These are phyloP conservation scores for Polygonum aviculare DNA, from an alignment of 148 eudicot genomes.

Conservation along the genomic window DNA sequence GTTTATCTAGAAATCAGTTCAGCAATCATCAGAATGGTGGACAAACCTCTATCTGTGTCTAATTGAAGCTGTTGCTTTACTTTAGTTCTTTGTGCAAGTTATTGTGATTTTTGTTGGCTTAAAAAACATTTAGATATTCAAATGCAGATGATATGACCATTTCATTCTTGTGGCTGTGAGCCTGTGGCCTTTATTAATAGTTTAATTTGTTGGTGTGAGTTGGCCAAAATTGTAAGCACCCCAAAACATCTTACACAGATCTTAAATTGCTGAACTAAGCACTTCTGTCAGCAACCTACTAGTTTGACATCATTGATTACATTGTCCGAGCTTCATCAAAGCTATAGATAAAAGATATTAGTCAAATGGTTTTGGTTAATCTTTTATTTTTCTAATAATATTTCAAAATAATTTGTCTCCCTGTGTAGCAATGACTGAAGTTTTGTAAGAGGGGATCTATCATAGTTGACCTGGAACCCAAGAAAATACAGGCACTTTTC, in stretches of 20 bases:
- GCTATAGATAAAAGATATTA: background rate
- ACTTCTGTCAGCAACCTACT: background rate
- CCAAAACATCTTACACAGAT: background rate
- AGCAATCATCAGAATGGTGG: too few relatives aligned
- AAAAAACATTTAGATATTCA: background rate
- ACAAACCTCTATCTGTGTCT: too few relatives aligned
- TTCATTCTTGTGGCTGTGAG: background rate
- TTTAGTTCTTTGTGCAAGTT: background rate
- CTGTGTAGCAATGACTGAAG: background rate
- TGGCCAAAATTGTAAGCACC: background rate
- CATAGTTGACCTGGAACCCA: background rate
- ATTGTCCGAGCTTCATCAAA: background rate
- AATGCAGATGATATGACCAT: background rate
- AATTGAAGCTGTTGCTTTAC: too few relatives aligned
- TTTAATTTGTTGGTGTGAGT: background rate
- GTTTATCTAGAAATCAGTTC: too few relatives aligned
- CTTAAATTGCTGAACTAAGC: background rate
- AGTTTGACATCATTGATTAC: background rate
- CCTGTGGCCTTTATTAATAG: background rate
- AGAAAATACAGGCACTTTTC: background rate
- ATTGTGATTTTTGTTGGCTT: background rate
- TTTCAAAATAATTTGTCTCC: background rate
- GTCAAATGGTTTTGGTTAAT: background rate
- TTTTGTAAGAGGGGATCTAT: background rate
- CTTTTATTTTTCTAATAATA: background rate